Conservation (phyloP, 192 early-diverging fungal genomes). For the Lunasporangiospora selenospora region DNA sequence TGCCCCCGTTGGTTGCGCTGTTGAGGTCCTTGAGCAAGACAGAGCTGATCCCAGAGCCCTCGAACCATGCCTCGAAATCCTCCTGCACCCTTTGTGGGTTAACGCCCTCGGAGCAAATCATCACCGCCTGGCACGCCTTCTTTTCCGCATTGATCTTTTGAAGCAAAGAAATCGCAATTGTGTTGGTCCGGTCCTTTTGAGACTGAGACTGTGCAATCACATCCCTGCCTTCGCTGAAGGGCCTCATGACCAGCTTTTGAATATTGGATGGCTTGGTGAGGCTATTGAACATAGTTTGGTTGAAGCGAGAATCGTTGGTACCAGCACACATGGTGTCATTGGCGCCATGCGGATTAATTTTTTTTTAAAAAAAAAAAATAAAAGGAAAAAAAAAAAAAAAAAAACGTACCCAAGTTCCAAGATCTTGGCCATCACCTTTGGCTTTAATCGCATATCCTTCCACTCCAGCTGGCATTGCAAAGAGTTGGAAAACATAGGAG, state of each 20-base stretch:
- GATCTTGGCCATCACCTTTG: slow-evolving; percentile 19
- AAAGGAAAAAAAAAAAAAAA: not conserved
- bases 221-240: slow-evolving; percentile 28
- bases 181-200: slow-evolving; percentile 44
- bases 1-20: too few species aligned
- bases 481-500: slow-evolving; percentile 24
- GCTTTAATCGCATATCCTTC: slow-evolving; percentile 27
- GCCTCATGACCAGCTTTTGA: slow-evolving; percentile 40
- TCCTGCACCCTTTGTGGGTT: slow-evolving; percentile 33
- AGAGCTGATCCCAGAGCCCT: slow-evolving; percentile 9
- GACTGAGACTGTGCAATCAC: slow-evolving; percentile 45
- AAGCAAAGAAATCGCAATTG: slow-evolving; percentile 24
- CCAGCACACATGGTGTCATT: too few species aligned
- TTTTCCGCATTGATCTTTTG: slow-evolving; percentile 23
- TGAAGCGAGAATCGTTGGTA: too few species aligned
- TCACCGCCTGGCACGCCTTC: slow-evolving; percentile 31
- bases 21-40: slow-evolving; percentile 19
- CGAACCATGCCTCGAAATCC: slow-evolving; percentile 32
- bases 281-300: not conserved
- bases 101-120: slow-evolving; percentile 37
- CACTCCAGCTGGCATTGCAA: slow-evolving; percentile 40
- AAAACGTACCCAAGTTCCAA: slow-evolving; percentile 28
- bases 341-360: not conserved
- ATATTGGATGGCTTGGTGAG: slow-evolving; percentile 29
- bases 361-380: not conserved